Conservation (phyloP, 1,139 yeast species). For the Debaryomyces udenii region DNA sequence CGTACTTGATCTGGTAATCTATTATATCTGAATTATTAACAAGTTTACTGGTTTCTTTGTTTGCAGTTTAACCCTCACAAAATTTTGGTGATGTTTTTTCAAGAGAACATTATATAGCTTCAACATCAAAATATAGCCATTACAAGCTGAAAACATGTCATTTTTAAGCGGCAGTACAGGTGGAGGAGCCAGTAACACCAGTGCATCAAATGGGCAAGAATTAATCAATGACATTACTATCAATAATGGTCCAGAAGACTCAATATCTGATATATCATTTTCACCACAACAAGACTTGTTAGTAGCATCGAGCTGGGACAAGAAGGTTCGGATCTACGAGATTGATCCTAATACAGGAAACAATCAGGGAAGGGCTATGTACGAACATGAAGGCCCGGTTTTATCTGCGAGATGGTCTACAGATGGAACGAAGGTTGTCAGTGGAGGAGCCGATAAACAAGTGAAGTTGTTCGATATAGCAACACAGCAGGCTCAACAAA, state of each 20-base stretch:
- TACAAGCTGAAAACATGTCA: slow-evolving; percentile 24
- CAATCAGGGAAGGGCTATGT: slow-evolving; percentile 85
- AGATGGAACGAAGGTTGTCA: slow-evolving; percentile 86
- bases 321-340: slow-evolving; percentile 91
- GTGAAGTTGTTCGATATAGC: slow-evolving; percentile 84
- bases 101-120: not conserved
- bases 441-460: slow-evolving; percentile 93
- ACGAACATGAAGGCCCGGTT: slow-evolving; percentile 90
- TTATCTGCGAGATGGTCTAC: slow-evolving; percentile 77
- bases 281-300: slow-evolving; percentile 89
- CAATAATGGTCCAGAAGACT: slow-evolving; percentile 88
- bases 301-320: slow-evolving; percentile 93
- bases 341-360: slow-evolving; percentile 66
- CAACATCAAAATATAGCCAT: slow-evolving; percentile 1
- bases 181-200: slow-evolving; percentile 20
- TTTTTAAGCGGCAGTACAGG: slow-evolving; percentile 27
- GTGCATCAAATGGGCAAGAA: slow-evolving; percentile 66
- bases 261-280: slow-evolving; percentile 83
- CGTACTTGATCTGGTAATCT: not conserved
- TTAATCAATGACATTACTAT: slow-evolving; percentile 75
- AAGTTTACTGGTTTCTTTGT: not conserved
- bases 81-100: slow-evolving; percentile 9
- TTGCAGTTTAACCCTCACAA: slow-evolving; percentile 5
- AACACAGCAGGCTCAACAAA: slow-evolving; percentile 78
- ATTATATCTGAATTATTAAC: too few relatives aligned